Conservation (phyloP, 2,329 filamentous ascomycete species). For the Sclerotinia trifoliorum region DNA sequence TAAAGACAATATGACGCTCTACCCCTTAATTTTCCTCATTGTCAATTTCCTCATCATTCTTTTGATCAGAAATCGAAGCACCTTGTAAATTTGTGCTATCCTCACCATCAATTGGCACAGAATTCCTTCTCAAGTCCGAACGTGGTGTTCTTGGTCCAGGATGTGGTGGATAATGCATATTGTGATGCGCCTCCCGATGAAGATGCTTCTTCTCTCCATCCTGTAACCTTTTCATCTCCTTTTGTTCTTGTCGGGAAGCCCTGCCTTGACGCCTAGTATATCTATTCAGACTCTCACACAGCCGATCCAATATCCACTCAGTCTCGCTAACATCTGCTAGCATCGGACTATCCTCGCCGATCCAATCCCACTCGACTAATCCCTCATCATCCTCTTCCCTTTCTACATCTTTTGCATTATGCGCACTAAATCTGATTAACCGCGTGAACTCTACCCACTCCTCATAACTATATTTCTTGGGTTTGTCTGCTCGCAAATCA, state of each 20-base stretch:
- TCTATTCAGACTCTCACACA: conserved; percentile 60
- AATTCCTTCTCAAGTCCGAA: neutral
- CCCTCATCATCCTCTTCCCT: conserved; percentile 56
- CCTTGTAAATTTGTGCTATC: neutral
- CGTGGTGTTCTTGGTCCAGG: neutral
- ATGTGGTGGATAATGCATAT: conserved; percentile 17
- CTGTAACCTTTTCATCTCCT: neutral
- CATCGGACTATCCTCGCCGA: conserved; percentile 67
- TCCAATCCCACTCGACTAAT: conserved; percentile 69
- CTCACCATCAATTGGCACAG: neutral
- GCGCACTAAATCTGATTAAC: conserved; percentile 57
- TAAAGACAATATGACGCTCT: neutral
- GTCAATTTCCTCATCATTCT: too few species aligned
- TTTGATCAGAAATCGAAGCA: neutral
- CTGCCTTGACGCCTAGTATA: conserved; percentile 39
- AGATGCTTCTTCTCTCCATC: conserved; percentile 2
- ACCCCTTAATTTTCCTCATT: neutral
- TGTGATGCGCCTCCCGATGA: conserved; percentile 1
- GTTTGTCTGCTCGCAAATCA: conserved; percentile 49
- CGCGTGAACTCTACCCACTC: conserved; percentile 67
- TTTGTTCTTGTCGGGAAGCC: conserved; percentile 26
- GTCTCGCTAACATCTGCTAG: conserved; percentile 60
- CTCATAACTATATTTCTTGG: conserved; percentile 61
- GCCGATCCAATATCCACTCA: conserved; percentile 64
- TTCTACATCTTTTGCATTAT: conserved; percentile 37